Evolutionary conservation across 805 yeast species (phyloP).

Genomic region (Pichia cephalocereana): DNA sequence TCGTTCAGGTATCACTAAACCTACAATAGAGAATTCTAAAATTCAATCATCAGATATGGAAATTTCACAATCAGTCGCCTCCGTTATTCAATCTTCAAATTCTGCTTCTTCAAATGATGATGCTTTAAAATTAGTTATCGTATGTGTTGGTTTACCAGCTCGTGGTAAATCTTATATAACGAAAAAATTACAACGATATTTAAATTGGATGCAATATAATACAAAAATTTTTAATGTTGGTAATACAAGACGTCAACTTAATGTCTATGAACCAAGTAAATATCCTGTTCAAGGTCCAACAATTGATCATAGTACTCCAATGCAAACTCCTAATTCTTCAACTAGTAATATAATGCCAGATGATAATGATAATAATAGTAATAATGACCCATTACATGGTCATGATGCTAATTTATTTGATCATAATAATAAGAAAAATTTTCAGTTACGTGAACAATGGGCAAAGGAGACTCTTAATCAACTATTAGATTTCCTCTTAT

Average conservation of each 20-base stretch:
- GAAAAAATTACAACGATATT: conserved; percentile 50
- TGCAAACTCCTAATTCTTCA: neutral
- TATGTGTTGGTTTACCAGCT: conserved; percentile 72
- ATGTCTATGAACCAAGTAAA: conserved; percentile 29
- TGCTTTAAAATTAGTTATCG: conserved; percentile 46
- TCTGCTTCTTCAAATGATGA: conserved; percentile 1
- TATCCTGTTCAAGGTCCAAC: conserved; percentile 29
- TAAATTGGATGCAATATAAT: conserved; percentile 51
- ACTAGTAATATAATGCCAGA: neutral
- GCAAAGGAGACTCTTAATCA: conserved; percentile 43
- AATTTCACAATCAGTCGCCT: neutral
- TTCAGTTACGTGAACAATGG: conserved; percentile 38
- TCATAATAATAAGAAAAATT: conserved; percentile 32
- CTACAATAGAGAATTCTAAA: neutral
- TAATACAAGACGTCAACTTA: conserved; percentile 53
- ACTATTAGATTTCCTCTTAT: conserved; percentile 33
- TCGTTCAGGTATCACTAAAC: neutral
- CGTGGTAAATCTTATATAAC: conserved; percentile 70
- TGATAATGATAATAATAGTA: too few species aligned
- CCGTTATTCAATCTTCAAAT: neutral
- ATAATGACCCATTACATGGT: neutral
- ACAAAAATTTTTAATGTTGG: conserved; percentile 70
- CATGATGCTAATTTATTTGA: conserved; percentile 37
- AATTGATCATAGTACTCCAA: conserved; percentile 2
- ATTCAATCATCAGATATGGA: neutral